Conservation (phyloP, 176 grass and related monocot species). For the Thalia dealbata region DNA sequence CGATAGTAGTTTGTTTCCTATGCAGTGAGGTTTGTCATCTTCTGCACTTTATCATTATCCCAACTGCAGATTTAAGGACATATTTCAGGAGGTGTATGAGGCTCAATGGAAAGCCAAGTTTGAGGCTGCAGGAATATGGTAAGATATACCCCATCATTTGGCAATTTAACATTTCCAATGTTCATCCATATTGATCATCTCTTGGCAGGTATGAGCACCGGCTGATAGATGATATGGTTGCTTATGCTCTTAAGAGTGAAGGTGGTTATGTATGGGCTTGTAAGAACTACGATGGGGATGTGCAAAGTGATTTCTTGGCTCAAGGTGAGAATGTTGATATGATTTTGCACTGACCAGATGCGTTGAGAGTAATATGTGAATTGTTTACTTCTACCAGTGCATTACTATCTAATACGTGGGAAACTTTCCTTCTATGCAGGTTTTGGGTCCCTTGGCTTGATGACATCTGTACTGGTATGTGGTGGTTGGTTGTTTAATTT, state of each 20-base stretch:
- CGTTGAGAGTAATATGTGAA: background rate
- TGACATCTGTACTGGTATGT: slow-evolving; percentile 76
- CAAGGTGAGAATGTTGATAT: slow-evolving; percentile 36
- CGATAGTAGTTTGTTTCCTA: background rate
- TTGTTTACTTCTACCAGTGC: background rate
- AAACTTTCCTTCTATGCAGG: slow-evolving; percentile 36
- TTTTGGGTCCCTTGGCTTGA: slow-evolving; percentile 94
- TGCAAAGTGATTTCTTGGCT: slow-evolving; percentile 93
- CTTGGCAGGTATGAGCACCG: slow-evolving; percentile 81
- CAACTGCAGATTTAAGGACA: slow-evolving; percentile 73
- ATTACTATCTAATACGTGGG: background rate
- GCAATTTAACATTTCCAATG: background rate
- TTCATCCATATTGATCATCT: slow-evolving; percentile 11
- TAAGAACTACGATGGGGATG: slow-evolving; percentile 98
- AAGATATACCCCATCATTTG: slow-evolving; percentile 19
- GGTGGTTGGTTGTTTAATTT: background rate
- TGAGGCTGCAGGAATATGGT: slow-evolving; percentile 79
- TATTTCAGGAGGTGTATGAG: slow-evolving; percentile 93
- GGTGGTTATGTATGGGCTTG: slow-evolving; percentile 97
- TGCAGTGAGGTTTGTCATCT: background rate
- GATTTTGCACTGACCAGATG: background rate
- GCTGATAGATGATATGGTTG: slow-evolving; percentile 98
- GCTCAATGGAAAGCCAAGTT: slow-evolving; percentile 77
- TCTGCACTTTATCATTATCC: background rate
- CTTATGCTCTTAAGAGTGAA: slow-evolving; percentile 95